Base-by-base conservation (phyloP, 306 rosid genomes). In the Macrotyloma uniflorum region DNA sequence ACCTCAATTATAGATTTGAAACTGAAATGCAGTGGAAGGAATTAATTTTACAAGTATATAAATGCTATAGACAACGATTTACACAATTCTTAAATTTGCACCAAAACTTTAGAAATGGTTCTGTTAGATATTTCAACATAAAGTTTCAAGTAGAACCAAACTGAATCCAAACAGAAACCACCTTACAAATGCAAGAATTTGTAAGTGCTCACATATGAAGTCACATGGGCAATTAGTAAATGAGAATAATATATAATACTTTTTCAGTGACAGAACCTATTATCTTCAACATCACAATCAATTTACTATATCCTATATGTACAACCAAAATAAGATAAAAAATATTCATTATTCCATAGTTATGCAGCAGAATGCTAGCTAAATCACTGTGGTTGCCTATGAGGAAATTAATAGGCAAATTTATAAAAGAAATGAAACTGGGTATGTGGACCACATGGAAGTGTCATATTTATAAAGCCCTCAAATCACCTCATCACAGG, bases 401-500 rank as follows among this genome's bases (percentile, higher is more conserved):
- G 64, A 35, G 70, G 72, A 67, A 47, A 74, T 68, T 53, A 79
- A 28, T 57, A 64, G 45, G 76, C 79, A 38, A 38, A 38, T 8
- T 10, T 36, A 55, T 16, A 64, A 62, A n/a, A 74, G 47, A 62
- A 67, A 33, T 62, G 71, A 62, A 68, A 72, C 38, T 26, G 61
- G 77, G 75, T 45, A 85, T 47, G 62, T 63, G 64, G 1, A 73
- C 77, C 70, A 70, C 49, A 84, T 66, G 80, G 78, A 69, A 49
- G 11, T 82, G 75, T 80, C 83, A 73, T 77, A 79, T 78, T 79
- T 72, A 42, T 4, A 67, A 38, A 84, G 77, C 68, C 46, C 67
- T 67, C 81, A 58, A 78, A 40, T 82, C 67, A 79, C 76, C 80
- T 81, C 76, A 83, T 84, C 84, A 78, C 79, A 84, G 36, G 73